Conservation (phyloP, 768 basidiomycete species). For the Lactarius quietus region DNA sequence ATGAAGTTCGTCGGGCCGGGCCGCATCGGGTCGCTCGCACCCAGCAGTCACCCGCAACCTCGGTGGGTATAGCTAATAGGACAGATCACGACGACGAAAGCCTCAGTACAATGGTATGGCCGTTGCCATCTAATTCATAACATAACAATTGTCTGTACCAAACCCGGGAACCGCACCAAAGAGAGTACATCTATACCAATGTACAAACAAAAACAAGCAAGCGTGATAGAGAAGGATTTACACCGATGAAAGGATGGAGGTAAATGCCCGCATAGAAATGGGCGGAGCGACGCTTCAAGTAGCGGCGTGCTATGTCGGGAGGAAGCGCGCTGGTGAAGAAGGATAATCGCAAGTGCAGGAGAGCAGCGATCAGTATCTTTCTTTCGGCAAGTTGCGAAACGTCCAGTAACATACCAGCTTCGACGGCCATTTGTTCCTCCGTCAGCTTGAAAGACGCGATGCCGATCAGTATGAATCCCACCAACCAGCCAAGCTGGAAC, state of each 20-base stretch:
- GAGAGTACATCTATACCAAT: neutral
- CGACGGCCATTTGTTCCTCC: conserved; percentile 56
- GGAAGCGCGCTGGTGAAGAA: conserved; percentile 10
- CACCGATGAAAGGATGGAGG: neutral
- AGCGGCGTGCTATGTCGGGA: conserved; percentile 7
- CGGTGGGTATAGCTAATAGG: neutral
- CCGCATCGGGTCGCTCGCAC: too few relatives aligned
- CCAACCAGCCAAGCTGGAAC: conserved; percentile 70
- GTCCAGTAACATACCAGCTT: conserved; percentile 56
- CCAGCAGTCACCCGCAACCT: neutral
- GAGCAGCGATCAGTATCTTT: neutral
- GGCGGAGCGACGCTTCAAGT: neutral
- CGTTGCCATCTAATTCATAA: neutral
- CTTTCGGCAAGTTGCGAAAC: neutral
- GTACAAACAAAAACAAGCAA: neutral
- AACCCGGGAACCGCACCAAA: neutral
- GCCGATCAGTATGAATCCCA: conserved; percentile 77
- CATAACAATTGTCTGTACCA: neutral
- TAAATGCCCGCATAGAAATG: neutral
- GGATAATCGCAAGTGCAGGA: neutral
- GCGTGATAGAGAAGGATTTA: neutral
- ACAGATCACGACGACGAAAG: neutral
- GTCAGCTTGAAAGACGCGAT: conserved; percentile 72
- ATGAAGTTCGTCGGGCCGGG: too few relatives aligned
- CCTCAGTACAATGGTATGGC: neutral